These are phyloP conservation scores for Arachis hypogaea DNA, from an alignment of 306 rosid species.

Conservation along the genomic window DNA sequence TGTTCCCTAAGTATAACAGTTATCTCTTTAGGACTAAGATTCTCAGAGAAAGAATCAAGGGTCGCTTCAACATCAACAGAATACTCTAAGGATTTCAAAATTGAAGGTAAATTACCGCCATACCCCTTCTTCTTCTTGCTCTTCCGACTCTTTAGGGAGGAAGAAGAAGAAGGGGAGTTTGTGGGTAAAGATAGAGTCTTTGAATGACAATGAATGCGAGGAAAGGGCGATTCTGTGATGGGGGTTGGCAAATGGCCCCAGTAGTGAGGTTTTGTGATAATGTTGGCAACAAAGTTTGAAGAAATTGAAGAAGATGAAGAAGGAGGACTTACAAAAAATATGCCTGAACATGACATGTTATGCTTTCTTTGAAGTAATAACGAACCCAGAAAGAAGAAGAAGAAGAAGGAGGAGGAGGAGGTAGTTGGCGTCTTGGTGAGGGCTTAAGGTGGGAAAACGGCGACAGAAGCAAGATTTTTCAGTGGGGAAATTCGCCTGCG, in stretches of 20 bases:
- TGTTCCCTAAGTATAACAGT: constrained; percentile 74
- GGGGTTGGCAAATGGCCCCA: constrained; percentile 8
- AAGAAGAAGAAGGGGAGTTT: constrained; percentile 29
- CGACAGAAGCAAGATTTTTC: neutral
- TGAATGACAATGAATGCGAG: constrained; percentile 47
- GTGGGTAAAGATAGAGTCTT: constrained; percentile 45
- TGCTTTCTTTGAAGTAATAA: neutral
- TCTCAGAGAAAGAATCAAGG: constrained; percentile 52
- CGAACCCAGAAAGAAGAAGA: neutral
- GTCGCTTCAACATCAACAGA: constrained; percentile 47
- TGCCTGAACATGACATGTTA: constrained; percentile 42
- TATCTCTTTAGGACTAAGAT: constrained; percentile 62
- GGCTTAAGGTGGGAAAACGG: neutral
- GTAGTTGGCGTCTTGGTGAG: neutral
- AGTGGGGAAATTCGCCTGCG: neutral
- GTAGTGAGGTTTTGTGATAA: constrained; percentile 28
- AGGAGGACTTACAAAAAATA: constrained; percentile 22
- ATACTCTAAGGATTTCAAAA: constrained; percentile 53
- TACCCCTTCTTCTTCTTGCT: constrained; percentile 60
- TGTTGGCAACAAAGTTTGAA: constrained; percentile 6
- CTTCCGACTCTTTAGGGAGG: constrained; percentile 42
- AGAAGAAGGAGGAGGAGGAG: neutral
- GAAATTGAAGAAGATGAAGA: constrained; percentile 10
- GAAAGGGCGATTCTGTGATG: constrained; percentile 14
- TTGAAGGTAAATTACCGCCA: constrained; percentile 57